phyloP scores from a whole-genome alignment of 768 basidiomycete species.

The Fibroporia radiculosa region DNA sequence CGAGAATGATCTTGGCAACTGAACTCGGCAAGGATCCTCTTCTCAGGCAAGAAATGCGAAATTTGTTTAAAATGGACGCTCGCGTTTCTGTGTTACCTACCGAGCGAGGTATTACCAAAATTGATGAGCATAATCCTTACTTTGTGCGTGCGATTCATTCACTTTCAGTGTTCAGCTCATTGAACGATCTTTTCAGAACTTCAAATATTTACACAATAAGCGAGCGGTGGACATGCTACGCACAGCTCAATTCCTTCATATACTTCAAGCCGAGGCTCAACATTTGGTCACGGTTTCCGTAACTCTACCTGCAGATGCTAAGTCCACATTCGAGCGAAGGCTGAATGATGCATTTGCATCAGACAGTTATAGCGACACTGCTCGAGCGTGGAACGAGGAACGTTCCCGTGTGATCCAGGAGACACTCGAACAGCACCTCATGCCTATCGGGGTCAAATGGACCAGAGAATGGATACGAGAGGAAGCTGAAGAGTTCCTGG shows the following conservation, averaged over 20 bases:
- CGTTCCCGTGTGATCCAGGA: constrained; percentile 73
- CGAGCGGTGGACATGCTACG: constrained; percentile 62
- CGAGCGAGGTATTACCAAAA: constrained; percentile 73
- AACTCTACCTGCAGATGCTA: constrained; percentile 51
- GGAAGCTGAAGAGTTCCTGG: constrained; percentile 82
- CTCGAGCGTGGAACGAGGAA: constrained; percentile 87
- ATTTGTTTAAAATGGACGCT: constrained; percentile 67
- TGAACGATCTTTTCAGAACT: constrained; percentile 46
- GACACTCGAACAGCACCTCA: constrained; percentile 70
- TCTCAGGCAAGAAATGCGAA: constrained; percentile 70
- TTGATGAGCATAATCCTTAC: constrained; percentile 65
- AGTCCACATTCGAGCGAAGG: constrained; percentile 61
- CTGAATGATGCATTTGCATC: constrained; percentile 81
- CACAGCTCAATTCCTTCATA: constrained; percentile 79
- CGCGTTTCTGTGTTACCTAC: constrained; percentile 78
- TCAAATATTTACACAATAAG: constrained; percentile 90
- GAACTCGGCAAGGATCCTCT: constrained; percentile 93
- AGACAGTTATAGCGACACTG: constrained; percentile 76
- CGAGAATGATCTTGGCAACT: constrained; percentile 78
- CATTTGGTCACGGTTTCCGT: constrained; percentile 76
- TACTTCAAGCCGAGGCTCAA: constrained; percentile 86
- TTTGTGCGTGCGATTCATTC: constrained; percentile 40
- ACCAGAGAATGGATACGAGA: constrained; percentile 81
- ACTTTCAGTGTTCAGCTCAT: neutral
- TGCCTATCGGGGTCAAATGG: constrained; percentile 85